These are phyloP conservation scores for Pyrenophora seminiperda DNA, from an alignment of 2,329 filamentous ascomycete species.

Conservation along the genomic window DNA sequence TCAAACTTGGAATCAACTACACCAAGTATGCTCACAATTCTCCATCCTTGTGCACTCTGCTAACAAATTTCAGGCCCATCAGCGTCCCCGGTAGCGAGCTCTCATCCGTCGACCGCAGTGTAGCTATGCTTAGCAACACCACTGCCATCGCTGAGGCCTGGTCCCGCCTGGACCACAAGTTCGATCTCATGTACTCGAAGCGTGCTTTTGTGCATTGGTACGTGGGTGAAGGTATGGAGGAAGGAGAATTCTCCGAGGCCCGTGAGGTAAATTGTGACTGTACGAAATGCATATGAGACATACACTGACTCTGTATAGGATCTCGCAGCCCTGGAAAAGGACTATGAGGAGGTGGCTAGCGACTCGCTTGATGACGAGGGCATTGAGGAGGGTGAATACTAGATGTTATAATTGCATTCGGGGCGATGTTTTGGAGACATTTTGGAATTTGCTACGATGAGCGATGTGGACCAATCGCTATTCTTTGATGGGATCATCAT, in stretches of 20 bases:
- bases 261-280: no score
- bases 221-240: conserved; percentile 90
- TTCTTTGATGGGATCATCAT: not conserved
- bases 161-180: conserved; percentile 75
- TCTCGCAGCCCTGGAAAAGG: conserved; percentile 81
- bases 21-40: conserved; percentile 52
- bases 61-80: conserved; percentile 72
- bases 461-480: not conserved
- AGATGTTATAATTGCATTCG: conserved; percentile 31
- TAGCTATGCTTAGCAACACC: conserved; percentile 78
- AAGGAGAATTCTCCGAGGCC: conserved; percentile 86
- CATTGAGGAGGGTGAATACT: conserved; percentile 56
- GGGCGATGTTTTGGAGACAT: conserved; percentile 18
- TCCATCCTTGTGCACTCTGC: not conserved
- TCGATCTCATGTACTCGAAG: conserved; percentile 80
- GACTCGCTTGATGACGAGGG: conserved; percentile 68
- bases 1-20: conserved; percentile 79
- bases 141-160: conserved; percentile 75
- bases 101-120: conserved; percentile 95
- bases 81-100: conserved; percentile 96
- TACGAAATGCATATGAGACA: no score
- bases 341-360: conserved; percentile 82
- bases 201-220: conserved; percentile 79
- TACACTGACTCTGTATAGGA: no score
- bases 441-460: conserved; percentile 19